Evolutionary conservation across 495 filamentous ascomycete species (phyloP).

Genomic region (Emericellopsis terricola): DNA sequence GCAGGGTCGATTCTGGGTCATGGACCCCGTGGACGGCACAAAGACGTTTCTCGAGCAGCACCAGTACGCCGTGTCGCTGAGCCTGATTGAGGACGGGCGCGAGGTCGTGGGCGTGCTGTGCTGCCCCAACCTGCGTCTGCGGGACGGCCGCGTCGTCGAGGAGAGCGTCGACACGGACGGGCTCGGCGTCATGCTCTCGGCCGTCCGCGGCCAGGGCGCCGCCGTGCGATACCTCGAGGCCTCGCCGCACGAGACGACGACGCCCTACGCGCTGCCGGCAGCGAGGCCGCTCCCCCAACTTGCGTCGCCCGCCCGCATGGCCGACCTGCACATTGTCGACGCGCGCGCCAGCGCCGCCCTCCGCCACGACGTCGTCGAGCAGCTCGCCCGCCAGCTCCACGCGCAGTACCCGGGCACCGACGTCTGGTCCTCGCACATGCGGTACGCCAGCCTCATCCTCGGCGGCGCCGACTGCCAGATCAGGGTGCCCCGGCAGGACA

Average conservation of each 20-base stretch:
- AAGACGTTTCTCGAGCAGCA: slow-evolving; percentile 34
- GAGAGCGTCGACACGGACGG: slow-evolving; percentile 28
- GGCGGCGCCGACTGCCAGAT: slow-evolving; percentile 24
- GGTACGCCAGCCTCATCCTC: slow-evolving; percentile 36
- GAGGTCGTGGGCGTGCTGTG: slow-evolving; percentile 37
- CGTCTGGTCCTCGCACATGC: slow-evolving; percentile 39
- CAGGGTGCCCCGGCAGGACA: slow-evolving; percentile 44
- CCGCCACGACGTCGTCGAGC: slow-evolving; percentile 19
- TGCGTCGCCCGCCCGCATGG: slow-evolving; percentile 7
- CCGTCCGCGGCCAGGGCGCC: slow-evolving; percentile 32
- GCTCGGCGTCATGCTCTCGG: slow-evolving; percentile 31
- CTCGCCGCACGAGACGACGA: slow-evolving; percentile 11
- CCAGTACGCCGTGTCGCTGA: slow-evolving; percentile 40
- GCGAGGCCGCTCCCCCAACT: neutral
- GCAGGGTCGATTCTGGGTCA: slow-evolving; percentile 31
- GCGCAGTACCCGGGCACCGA: slow-evolving; percentile 29
- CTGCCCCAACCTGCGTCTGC: slow-evolving; percentile 33
- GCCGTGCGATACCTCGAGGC: slow-evolving; percentile 25
- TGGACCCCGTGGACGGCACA: slow-evolving; percentile 47
- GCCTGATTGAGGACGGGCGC: slow-evolving; percentile 30
- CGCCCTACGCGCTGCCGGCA: slow-evolving; percentile 9
- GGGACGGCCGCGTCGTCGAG: slow-evolving; percentile 23
- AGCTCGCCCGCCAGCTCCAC: slow-evolving; percentile 22
- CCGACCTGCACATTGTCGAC: slow-evolving; percentile 30
- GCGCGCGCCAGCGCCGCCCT: slow-evolving; percentile 19